A percentile compares a stretch with the other conserved stretches of the same genome.
Evolutionary conservation across 2,329 filamentous ascomycete genomes (phyloP).

Genomic region (Tolypocladium capitatum): DNA sequence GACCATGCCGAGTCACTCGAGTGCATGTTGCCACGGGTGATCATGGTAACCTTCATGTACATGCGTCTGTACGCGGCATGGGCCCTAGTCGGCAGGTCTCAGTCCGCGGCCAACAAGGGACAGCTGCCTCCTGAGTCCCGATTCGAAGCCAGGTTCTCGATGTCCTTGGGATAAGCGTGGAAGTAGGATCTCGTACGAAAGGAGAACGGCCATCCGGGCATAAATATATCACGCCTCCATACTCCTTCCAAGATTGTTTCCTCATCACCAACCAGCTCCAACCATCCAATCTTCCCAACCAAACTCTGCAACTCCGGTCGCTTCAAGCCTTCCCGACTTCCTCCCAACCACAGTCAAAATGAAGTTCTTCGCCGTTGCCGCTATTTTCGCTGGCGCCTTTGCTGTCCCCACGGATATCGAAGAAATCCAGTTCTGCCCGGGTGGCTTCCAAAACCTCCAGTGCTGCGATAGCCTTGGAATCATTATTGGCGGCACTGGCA

Average conservation of each 20-base stretch:
- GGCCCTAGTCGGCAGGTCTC: neutral
- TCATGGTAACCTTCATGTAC: neutral
- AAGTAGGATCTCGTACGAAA: neutral
- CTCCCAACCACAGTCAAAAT: constrained; percentile 4
- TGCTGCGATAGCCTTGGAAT: no score
- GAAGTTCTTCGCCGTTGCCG: constrained; percentile 8
- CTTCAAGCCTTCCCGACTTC: neutral
- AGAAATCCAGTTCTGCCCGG: neutral
- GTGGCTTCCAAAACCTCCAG: constrained; percentile 5
- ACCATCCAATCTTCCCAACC: neutral
- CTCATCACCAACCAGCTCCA: neutral
- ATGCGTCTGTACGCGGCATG: neutral
- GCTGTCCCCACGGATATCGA: constrained; percentile 3
- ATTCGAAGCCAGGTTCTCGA: neutral
- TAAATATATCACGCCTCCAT: constrained; percentile 1
- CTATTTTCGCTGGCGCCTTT: constrained; percentile 7
- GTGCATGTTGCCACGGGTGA: neutral
- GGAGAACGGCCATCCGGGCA: neutral
- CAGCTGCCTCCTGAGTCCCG: neutral
- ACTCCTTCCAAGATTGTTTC: neutral
- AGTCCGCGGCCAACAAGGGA: neutral
- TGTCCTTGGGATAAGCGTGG: neutral
- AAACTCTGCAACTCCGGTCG: neutral
- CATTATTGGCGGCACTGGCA: constrained; percentile 6
- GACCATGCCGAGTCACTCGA: neutral